Evolutionary conservation across 83 land plant species (phyloP), one percentile per base, ranked within the genome.

Genomic region (Isoetes engelmannii): DNA sequence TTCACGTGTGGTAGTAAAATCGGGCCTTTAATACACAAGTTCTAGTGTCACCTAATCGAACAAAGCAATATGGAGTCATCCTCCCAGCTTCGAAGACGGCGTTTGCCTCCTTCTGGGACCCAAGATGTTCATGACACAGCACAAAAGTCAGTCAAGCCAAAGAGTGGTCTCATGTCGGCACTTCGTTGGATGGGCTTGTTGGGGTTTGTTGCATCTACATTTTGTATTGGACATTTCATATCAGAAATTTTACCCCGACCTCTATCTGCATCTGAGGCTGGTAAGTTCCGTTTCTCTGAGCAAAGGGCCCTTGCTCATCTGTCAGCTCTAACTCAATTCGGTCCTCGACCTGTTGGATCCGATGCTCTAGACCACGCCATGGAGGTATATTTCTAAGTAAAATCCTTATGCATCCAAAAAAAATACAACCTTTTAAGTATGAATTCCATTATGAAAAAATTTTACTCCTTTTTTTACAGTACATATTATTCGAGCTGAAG

Each of bases 301-400:
- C 68, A 65, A 13, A 77, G 82, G 43, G 99, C 99, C 0, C 69
- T 88, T 63, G 61, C 74, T 60, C 99, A 95, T 69, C 91, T 91
- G 47, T 69, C 74, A 68, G 74, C 83, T 3, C 85, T 95, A 67
- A 77, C 94, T 6, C 12, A 48, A 45, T 72, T 95, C 21, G 99
- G 97, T 13, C 99, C 99, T 18, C 96, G 86, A 74, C 91, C 93
- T 44, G 87, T 95, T 59, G 97, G 99, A n/a, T 88, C 97, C 9
- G 83, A 85, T 44, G 83, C 86, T 47, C 84, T 95, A 7, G 86
- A 87, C 47, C 80, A n/a, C 42, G 99, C 93, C 7, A 47, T 94
- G n/a, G 77, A 94, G 97, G 99, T 93, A 65, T 7, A 2, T 72
- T 18, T 63, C 45, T 45, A 10, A 60, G 21, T 20, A 60, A 13